These are phyloP conservation scores for Neopestalotiopsis clavispora DNA, from an alignment of 2,329 filamentous ascomycete species.

Conservation along the genomic window DNA sequence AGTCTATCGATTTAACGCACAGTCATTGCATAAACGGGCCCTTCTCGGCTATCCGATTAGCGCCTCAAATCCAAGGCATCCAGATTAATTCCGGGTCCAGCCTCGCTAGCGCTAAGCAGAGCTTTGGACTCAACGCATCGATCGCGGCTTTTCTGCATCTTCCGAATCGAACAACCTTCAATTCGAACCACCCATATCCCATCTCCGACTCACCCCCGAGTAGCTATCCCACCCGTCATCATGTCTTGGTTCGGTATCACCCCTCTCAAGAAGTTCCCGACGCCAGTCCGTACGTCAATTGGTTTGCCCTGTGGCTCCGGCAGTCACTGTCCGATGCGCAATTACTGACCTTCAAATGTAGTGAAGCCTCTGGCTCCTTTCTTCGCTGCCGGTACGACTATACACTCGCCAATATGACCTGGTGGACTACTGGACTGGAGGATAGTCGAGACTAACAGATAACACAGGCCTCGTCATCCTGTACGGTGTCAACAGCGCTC, in stretches of 20 bases:
- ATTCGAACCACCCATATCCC: conserved; percentile 31
- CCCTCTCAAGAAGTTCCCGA: conserved; percentile 79
- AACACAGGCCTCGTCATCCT: conserved; percentile 77
- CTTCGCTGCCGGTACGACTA: conserved; percentile 85
- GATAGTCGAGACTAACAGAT: conserved; percentile 27
- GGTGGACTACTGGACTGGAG: neutral
- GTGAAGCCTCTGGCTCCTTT: conserved; percentile 92
- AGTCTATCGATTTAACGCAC: neutral
- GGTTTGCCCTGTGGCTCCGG: conserved; percentile 17
- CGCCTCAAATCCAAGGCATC: conserved; percentile 8
- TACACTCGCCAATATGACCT: neutral
- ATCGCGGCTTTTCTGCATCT: conserved; percentile 18
- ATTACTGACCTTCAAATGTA: conserved; percentile 50
- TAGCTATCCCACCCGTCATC: conserved; percentile 49
- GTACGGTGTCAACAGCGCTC: conserved; percentile 88
- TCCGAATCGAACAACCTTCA: conserved; percentile 12
- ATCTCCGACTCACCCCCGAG: conserved; percentile 40
- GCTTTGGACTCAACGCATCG: conserved; percentile 13
- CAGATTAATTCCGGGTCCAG: conserved; percentile 6
- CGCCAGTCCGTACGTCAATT: conserved; percentile 74
- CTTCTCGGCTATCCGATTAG: neutral
- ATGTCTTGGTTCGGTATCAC: conserved; percentile 75
- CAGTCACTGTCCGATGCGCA: conserved; percentile 18
- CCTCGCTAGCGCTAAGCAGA: conserved; percentile 14
- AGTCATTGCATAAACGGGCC: neutral